Percentiles rank a stretch among this genome's conserved stretches.
Conservation (phyloP, 768 basidiomycete species). For the Auricularia sp. region DNA sequence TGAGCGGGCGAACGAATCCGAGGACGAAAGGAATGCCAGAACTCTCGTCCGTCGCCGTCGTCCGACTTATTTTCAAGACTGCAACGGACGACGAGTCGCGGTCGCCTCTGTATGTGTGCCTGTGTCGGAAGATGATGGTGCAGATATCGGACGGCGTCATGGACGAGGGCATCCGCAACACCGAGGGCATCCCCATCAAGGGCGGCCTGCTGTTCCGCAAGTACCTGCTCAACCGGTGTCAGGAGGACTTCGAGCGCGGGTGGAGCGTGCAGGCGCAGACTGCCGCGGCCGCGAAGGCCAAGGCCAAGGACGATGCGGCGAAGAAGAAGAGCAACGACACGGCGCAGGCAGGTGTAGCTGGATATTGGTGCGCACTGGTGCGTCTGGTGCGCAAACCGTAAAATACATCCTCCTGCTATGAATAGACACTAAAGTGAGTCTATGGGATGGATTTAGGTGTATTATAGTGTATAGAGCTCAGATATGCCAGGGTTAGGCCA, state of each 20-base stretch:
- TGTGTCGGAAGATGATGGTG: slow-evolving; percentile 95
- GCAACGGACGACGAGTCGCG: slow-evolving; percentile 92
- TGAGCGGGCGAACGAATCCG: slow-evolving; percentile 86
- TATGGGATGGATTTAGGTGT: no score
- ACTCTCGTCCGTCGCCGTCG: slow-evolving; percentile 95
- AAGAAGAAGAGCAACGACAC: slow-evolving; percentile 35
- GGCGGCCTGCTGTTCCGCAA: slow-evolving; percentile 95
- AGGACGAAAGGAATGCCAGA: slow-evolving; percentile 84
- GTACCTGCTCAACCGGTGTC: slow-evolving; percentile 92
- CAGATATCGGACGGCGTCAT: slow-evolving; percentile 79
- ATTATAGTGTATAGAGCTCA: no score
- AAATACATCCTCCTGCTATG: no score
- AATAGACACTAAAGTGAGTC: no score
- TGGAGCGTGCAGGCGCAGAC: slow-evolving; percentile 86
- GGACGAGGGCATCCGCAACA: slow-evolving; percentile 75
- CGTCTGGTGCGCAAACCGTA: no score
- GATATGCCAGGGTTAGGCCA: no score
- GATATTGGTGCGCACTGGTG: no score
- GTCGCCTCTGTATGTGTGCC: slow-evolving; percentile 95
- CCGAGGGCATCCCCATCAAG: slow-evolving; percentile 79
- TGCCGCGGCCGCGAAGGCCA: slow-evolving; percentile 75
- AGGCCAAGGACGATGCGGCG: slow-evolving; percentile 79
- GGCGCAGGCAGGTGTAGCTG: no score
- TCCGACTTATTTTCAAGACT: slow-evolving; percentile 93
- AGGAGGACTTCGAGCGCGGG: slow-evolving; percentile 94